Percentiles rank a stretch among this genome's conserved stretches.
Evolutionary conservation across 352 stramenopile species (phyloP).

Genomic region (Stramenopiles sp.): DNA sequence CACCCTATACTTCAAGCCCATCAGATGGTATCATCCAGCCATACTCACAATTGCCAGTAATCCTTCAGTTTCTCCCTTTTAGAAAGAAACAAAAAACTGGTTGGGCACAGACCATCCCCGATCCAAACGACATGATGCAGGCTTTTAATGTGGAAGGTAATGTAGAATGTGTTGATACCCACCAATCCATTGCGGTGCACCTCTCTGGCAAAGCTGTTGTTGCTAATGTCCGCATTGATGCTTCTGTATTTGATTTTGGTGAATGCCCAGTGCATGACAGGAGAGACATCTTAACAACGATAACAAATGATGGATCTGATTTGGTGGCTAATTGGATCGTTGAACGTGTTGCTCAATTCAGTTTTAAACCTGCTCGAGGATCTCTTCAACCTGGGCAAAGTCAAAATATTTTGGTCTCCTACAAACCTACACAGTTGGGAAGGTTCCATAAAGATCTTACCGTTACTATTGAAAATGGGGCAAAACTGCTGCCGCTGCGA

Average conservation of each 20-base stretch:
- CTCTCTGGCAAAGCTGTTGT: conserved; percentile 15
- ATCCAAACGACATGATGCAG: conserved; percentile 15
- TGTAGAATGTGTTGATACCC: conserved; percentile 19
- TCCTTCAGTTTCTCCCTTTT: conserved; percentile 18
- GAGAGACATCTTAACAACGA: conserved; percentile 48
- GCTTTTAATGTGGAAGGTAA: not conserved
- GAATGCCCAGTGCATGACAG: conserved; percentile 47
- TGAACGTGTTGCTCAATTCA: conserved; percentile 42
- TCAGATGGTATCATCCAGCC: conserved; percentile 23
- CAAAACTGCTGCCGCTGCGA: conserved; percentile 31
- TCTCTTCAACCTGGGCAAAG: conserved; percentile 55
- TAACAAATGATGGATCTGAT: conserved; percentile 40
- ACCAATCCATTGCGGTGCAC: conserved; percentile 19
- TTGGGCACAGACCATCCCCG: not conserved
- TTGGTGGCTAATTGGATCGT: not conserved
- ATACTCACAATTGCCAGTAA: conserved; percentile 21
- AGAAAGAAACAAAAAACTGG: conserved; percentile 16
- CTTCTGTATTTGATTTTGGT: conserved; percentile 43
- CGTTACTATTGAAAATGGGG: conserved; percentile 25
- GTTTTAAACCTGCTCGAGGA: conserved; percentile 35
- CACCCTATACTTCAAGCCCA: conserved; percentile 14
- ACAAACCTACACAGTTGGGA: conserved; percentile 57
- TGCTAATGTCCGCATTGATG: conserved; percentile 15
- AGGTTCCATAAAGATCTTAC: conserved; percentile 33
- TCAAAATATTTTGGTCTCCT: conserved; percentile 63